phyloP scores from a whole-genome alignment of 768 basidiomycete species.

The Gelatoporia subvermispora region DNA sequence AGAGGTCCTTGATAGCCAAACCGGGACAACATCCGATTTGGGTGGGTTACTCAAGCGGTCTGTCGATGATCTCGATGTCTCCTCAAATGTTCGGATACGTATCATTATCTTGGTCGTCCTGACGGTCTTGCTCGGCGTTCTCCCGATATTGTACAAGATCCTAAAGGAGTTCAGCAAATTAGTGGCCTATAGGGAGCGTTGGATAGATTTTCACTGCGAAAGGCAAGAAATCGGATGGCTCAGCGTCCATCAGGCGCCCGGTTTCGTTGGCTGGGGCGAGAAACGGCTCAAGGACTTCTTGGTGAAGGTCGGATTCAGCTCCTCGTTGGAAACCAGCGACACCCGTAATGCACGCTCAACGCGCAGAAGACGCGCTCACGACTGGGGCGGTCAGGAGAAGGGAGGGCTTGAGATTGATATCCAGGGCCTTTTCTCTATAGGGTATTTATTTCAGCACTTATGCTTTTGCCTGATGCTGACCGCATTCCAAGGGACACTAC shows the following conservation, averaged over 20 bases:
- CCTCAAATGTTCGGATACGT: conserved; percentile 39
- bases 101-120: conserved; percentile 65
- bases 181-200: conserved; percentile 49
- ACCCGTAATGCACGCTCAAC: conserved; percentile 16
- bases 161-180: conserved; percentile 57
- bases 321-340: conserved; percentile 38
- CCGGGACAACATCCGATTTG: conserved; percentile 20
- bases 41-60: neutral
- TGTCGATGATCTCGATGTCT: neutral
- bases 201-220: conserved; percentile 60
- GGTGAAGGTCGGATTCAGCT: conserved; percentile 60
- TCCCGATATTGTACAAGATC: conserved; percentile 64
- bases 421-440: conserved; percentile 68
- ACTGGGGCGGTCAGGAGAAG: conserved; percentile 41
- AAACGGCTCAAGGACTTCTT: conserved; percentile 66
- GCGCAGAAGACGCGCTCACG: conserved; percentile 19
- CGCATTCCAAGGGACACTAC: conserved; percentile 55
- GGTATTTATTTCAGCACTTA: conserved; percentile 36
- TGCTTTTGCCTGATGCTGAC: conserved; percentile 1
- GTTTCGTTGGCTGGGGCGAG: conserved; percentile 71
- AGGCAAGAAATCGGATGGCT: conserved; percentile 76
- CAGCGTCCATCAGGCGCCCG: conserved; percentile 55
- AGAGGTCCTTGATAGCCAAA: conserved; percentile 43
- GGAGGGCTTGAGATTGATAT: conserved; percentile 57
- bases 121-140: conserved; percentile 53